Conservation (phyloP, 192 early-diverging fungal genomes). For the Linnemannia schmuckeri region DNA sequence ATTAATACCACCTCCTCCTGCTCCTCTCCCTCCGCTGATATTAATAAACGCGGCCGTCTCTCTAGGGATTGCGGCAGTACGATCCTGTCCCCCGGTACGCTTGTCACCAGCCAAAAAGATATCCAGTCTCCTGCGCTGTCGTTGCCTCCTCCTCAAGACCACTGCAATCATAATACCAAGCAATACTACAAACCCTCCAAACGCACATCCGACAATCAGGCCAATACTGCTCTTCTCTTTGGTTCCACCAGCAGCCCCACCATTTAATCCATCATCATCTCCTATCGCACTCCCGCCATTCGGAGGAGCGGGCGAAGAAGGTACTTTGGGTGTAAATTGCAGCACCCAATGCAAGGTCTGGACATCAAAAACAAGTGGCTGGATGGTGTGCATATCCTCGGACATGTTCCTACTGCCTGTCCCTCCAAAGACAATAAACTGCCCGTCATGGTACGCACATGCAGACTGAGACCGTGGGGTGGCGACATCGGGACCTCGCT, state of each 20-base stretch:
- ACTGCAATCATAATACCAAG: not conserved
- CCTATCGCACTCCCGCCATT: not conserved
- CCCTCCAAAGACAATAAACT: constrained; percentile 45
- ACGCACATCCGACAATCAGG: not conserved
- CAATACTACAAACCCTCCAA: not conserved
- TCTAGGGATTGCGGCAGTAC: not conserved
- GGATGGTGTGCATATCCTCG: constrained; percentile 9
- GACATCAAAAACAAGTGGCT: constrained; percentile 13
- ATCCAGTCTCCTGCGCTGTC: not conserved
- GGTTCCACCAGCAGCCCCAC: not conserved
- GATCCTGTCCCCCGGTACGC: not conserved
- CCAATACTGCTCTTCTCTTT: not conserved
- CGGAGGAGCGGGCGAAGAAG: not conserved
- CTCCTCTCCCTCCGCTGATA: not conserved
- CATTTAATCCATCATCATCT: not conserved
- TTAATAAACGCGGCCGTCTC: not conserved
- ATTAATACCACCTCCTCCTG: not conserved
- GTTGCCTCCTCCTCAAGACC: not conserved
- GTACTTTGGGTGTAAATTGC: not conserved
- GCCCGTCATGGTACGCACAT: constrained; percentile 15
- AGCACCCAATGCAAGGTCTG: not conserved
- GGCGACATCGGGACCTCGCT: not conserved
- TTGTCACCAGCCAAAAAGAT: not conserved
- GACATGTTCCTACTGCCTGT: constrained; percentile 14
- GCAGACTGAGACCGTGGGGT: constrained; percentile 20